phyloP scores from a whole-genome alignment of 345 rosid genomes.

The Melaleuca quinquenervia region DNA sequence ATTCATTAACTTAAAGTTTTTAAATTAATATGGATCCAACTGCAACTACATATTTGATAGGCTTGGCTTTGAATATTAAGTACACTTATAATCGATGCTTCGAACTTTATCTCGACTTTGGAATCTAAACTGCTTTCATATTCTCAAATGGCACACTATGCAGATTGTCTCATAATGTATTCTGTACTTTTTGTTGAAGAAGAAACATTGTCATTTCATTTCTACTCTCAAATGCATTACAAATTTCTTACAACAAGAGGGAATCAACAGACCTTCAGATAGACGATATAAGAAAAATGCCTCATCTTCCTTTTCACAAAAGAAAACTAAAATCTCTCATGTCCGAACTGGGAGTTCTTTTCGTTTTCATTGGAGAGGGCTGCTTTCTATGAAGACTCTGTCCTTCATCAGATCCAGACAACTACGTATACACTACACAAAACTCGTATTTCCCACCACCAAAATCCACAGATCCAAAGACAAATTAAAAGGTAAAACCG shows the following conservation, averaged over 20 bases:
- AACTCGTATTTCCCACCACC: background rate
- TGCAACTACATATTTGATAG: background rate
- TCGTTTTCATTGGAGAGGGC: conserved; percentile 42
- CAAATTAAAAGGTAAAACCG: background rate
- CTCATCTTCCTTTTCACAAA: conserved; percentile 43
- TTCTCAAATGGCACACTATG: background rate
- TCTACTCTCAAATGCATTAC: background rate
- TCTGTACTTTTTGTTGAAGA: background rate
- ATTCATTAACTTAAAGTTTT: background rate
- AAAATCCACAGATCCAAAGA: background rate
- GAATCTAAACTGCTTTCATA: background rate
- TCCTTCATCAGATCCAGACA: background rate
- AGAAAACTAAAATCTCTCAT: background rate
- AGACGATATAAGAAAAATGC: conserved; percentile 1
- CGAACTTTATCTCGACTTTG: background rate
- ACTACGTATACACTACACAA: conserved; percentile 7
- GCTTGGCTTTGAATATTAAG: background rate
- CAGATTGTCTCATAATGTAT: background rate
- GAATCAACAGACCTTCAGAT: background rate
- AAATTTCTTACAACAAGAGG: background rate
- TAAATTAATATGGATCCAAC: background rate
- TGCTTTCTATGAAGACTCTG: conserved; percentile 1
- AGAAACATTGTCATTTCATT: background rate
- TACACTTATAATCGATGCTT: background rate
- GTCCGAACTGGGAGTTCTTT: background rate